Evolutionary conservation across 192 early-diverging fungal genomes (phyloP).

Genomic region (Coemansia sp.): DNA sequence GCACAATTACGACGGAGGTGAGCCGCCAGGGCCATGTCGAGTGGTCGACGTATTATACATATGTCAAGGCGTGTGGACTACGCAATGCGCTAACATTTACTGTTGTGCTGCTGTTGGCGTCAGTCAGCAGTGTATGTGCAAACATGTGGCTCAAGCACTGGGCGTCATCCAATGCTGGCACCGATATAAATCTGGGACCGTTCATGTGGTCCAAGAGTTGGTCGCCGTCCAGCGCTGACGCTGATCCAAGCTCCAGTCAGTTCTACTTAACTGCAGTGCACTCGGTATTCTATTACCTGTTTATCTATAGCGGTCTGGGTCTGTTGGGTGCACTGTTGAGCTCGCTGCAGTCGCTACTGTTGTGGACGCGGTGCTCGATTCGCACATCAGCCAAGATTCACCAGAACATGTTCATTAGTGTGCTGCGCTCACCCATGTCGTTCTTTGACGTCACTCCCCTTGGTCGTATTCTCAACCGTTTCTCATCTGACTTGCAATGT

Average conservation of each 20-base stretch:
- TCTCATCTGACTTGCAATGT: conserved; percentile 65
- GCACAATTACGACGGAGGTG: conserved; percentile 73
- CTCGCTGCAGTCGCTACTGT: conserved; percentile 74
- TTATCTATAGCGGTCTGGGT: conserved; percentile 80
- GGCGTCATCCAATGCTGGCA: conserved; percentile 59
- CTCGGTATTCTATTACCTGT: conserved; percentile 64
- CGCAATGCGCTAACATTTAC: conserved; percentile 60
- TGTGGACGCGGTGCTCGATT: conserved; percentile 86
- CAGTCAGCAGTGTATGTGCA: conserved; percentile 58
- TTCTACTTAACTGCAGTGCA: conserved; percentile 4
- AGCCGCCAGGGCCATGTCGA: conserved; percentile 79
- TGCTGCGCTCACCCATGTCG: conserved; percentile 70
- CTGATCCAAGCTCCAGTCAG: background rate
- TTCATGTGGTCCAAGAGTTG: too few relatives aligned
- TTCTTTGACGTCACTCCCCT: conserved; percentile 81
- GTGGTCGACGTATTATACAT: conserved; percentile 77
- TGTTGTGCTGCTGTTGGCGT: conserved; percentile 58
- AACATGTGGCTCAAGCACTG: conserved; percentile 76
- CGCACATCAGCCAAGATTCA: conserved; percentile 62
- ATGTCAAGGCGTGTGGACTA: conserved; percentile 74
- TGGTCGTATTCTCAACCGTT: conserved; percentile 76
- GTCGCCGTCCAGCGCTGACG: too few relatives aligned
- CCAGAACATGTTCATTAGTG: conserved; percentile 60
- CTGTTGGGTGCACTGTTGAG: conserved; percentile 67
- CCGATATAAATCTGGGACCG: background rate